Evolutionary conservation across 2,329 filamentous ascomycete genomes (phyloP).

Genomic region (Neurospora sp.): DNA sequence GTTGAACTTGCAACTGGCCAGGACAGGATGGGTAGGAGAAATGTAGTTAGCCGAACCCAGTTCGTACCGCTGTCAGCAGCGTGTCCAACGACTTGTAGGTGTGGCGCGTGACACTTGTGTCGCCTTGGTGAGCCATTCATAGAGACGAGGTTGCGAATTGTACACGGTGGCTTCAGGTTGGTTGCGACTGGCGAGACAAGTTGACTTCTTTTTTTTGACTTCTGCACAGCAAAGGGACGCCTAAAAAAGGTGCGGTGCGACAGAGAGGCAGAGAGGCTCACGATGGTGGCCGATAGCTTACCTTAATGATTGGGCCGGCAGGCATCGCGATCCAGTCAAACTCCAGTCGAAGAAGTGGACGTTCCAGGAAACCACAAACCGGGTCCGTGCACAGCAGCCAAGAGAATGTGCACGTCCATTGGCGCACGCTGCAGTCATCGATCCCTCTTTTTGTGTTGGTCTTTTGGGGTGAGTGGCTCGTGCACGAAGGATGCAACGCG

Average conservation of each 20-base stretch:
- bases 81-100: background rate
- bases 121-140: background rate
- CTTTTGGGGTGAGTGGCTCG: background rate
- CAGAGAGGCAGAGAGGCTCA: background rate
- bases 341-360: background rate
- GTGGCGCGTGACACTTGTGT: background rate
- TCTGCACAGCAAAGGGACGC: background rate
- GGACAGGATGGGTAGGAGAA: background rate
- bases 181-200: background rate
- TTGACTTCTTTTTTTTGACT: background rate
- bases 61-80: background rate
- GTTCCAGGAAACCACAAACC: background rate
- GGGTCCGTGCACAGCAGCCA: background rate
- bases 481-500: background rate
- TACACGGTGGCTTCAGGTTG: background rate
- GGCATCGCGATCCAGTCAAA: background rate
- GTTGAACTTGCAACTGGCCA: background rate
- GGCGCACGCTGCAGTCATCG: background rate
- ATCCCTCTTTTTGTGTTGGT: background rate
- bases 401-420: background rate
- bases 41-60: background rate
- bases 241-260: no score
- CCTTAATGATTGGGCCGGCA: background rate
- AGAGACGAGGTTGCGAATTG: background rate
- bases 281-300: background rate